Conservation (phyloP, 2,329 filamentous ascomycete species). For the Arthrobotrys conoides region DNA sequence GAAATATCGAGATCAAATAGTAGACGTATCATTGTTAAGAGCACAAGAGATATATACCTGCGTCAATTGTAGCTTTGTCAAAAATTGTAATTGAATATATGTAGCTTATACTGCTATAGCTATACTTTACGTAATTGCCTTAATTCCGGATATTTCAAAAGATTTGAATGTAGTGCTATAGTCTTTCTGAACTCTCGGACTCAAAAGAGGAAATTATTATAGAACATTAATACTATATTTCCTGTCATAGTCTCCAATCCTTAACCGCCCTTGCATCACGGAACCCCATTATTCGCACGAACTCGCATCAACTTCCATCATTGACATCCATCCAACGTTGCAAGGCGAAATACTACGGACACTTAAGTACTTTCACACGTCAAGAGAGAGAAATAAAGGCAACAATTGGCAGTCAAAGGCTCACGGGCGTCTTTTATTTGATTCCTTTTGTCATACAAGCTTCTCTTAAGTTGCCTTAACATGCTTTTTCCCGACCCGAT, state of each 20-base stretch:
- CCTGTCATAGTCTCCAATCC: background rate
- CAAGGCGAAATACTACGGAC: background rate
- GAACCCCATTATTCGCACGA: background rate
- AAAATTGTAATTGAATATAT: too few species aligned
- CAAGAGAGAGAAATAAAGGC: background rate
- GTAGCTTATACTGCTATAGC: too few species aligned
- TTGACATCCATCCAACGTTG: background rate
- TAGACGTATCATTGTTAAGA: background rate
- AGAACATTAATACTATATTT: background rate
- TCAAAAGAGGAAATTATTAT: background rate
- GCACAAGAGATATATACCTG: too few species aligned
- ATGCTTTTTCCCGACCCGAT: slow-evolving; percentile 11
- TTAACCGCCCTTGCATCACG: background rate
- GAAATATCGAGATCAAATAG: too few species aligned
- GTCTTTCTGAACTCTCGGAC: too few species aligned
- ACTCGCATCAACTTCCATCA: background rate
- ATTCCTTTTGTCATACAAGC: background rate
- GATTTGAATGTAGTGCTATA: background rate
- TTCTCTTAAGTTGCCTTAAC: background rate
- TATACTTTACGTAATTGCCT: too few species aligned
- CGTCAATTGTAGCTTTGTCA: too few species aligned
- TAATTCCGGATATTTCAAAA: too few species aligned
- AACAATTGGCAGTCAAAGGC: background rate
- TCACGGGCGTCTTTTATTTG: background rate
- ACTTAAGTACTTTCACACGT: background rate